These are phyloP conservation scores for Gomphus bonarii DNA, from an alignment of 1,284 basidiomycete species.

Conservation along the genomic window DNA sequence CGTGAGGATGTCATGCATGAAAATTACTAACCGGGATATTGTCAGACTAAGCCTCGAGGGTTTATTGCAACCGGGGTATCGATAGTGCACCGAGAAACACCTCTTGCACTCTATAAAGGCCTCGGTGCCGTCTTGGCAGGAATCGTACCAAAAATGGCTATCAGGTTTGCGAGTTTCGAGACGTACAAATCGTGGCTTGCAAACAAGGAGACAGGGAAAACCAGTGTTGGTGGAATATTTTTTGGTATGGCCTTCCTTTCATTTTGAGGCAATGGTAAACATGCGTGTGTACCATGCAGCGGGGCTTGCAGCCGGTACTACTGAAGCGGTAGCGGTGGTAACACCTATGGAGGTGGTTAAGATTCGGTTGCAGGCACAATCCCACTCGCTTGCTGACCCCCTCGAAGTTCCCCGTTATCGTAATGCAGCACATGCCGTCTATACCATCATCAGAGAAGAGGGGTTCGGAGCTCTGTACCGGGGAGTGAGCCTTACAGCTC, in stretches of 20 bases:
- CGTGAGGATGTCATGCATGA: background rate
- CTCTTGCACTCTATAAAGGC: constrained; percentile 95
- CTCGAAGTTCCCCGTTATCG: constrained; percentile 90
- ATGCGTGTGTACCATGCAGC: constrained; percentile 35
- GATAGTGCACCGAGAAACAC: constrained; percentile 88
- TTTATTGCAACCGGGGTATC: constrained; percentile 88
- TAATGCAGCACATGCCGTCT: constrained; percentile 95
- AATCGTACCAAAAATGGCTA: constrained; percentile 99
- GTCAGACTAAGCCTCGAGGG: constrained; percentile 76
- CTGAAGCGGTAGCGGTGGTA: constrained; percentile 90
- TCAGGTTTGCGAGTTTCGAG: constrained; percentile 97
- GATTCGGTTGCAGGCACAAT: constrained; percentile 96
- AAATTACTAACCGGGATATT: background rate
- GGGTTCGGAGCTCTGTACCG: constrained; percentile 82
- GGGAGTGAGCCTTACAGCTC: constrained; percentile 87
- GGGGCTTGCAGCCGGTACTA: constrained; percentile 88
- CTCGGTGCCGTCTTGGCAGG: constrained; percentile 95
- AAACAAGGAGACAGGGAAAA: constrained; percentile 67
- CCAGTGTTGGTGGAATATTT: constrained; percentile 69
- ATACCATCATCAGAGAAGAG: constrained; percentile 92
- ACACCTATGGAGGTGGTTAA: constrained; percentile 99
- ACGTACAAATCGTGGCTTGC: constrained; percentile 82
- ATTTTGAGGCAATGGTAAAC: background rate
- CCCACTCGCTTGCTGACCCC: constrained; percentile 95
- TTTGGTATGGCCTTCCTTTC: constrained; percentile 37